Conservation (phyloP, 768 basidiomycete species). For the Collybia nuda region DNA sequence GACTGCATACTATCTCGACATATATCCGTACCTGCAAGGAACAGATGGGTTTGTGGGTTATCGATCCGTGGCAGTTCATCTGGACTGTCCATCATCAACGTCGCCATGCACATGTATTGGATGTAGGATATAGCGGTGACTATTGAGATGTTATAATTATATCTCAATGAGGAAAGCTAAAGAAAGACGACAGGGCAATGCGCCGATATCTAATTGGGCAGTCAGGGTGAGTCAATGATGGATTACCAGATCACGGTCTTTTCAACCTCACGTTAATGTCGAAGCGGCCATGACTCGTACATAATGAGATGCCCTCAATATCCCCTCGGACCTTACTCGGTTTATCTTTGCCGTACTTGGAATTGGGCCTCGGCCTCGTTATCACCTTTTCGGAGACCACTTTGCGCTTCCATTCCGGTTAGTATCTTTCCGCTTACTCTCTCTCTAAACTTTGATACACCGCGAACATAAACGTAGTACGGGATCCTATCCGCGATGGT, state of each 20-base stretch:
- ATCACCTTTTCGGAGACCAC: constrained; percentile 5
- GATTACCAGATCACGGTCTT: constrained; percentile 1
- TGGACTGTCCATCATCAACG: too few species aligned
- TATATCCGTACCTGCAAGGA: too few species aligned
- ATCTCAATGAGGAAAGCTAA: not conserved
- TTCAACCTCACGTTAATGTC: constrained; percentile 2
- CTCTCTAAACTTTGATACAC: not conserved
- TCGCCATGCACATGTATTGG: not conserved
- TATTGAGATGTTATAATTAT: not conserved
- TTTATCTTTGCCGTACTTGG: constrained; percentile 1
- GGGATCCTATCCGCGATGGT: constrained; percentile 8
- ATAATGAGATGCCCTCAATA: constrained; percentile 3
- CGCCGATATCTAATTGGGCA: constrained; percentile 1
- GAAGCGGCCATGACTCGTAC: constrained; percentile 3
- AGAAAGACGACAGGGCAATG: not conserved
- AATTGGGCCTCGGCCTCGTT: constrained; percentile 2
- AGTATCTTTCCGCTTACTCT: not conserved
- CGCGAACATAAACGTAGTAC: constrained; percentile 1
- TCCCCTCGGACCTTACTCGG: constrained; percentile 14
- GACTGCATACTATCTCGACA: too few species aligned
- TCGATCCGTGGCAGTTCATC: too few species aligned
- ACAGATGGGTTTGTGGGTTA: too few species aligned
- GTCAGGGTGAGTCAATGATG: constrained; percentile 5
- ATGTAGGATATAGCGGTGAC: not conserved
- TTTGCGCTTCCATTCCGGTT: constrained; percentile 2